Evolutionary conservation across 1,139 yeast genomes (phyloP).

Genomic region (Blastobotrys proliferans): DNA sequence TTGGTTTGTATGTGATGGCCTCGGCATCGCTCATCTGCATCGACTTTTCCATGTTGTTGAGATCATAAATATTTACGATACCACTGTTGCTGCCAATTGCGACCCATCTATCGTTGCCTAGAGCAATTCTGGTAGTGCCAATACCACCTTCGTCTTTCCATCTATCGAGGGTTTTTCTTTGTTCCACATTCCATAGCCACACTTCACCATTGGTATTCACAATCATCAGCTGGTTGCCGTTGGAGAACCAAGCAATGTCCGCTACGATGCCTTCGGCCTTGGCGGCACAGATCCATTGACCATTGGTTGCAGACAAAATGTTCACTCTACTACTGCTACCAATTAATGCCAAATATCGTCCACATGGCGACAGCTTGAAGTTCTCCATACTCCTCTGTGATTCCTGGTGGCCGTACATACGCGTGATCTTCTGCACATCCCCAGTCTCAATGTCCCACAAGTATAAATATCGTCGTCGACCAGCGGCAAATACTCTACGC

Average conservation of each 20-base stretch:
- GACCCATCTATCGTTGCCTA: conserved; percentile 76
- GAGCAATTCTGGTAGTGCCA: conserved; percentile 70
- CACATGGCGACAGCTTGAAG: conserved; percentile 67
- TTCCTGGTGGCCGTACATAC: conserved; percentile 88
- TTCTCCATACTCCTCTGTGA: conserved; percentile 86
- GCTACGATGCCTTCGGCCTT: conserved; percentile 79
- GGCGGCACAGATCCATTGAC: conserved; percentile 83
- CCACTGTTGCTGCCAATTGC: conserved; percentile 91
- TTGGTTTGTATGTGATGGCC: conserved; percentile 30
- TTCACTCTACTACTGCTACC: conserved; percentile 94
- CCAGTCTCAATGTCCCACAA: conserved; percentile 82
- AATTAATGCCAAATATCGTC: conserved; percentile 65
- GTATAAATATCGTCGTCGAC: conserved; percentile 88
- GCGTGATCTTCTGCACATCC: conserved; percentile 74
- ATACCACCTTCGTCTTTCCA: conserved; percentile 91
- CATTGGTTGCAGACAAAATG: conserved; percentile 66
- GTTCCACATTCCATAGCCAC: conserved; percentile 73
- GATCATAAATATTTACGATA: conserved; percentile 81
- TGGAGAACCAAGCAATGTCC: conserved; percentile 67
- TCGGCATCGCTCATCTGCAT: conserved; percentile 23
- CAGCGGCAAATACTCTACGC: conserved; percentile 71
- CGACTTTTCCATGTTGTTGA: conserved; percentile 35
- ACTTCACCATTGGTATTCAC: conserved; percentile 81
- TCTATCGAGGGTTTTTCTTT: conserved; percentile 49
- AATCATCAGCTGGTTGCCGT: conserved; percentile 53